These are phyloP conservation scores for Heliocybe sulcata DNA, from an alignment of 1,284 basidiomycete species.

Conservation along the genomic window DNA sequence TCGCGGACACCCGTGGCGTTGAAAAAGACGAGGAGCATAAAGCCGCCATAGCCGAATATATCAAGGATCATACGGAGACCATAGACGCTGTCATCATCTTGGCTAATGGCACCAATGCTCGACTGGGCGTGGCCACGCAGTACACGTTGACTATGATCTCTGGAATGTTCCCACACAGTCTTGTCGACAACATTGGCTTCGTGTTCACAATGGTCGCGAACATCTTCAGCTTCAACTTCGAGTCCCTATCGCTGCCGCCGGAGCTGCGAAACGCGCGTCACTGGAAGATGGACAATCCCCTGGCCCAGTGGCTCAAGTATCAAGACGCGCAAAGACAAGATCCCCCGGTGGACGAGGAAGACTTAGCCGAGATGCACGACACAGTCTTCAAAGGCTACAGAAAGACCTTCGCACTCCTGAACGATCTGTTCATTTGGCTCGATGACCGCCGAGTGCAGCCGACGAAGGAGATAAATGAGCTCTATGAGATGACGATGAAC, in stretches of 20 bases:
- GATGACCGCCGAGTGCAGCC: neutral
- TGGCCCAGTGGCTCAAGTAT: neutral
- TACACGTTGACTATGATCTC: slow-evolving; percentile 19
- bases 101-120: slow-evolving; percentile 19
- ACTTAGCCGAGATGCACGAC: neutral
- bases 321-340: neutral
- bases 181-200: slow-evolving; percentile 20
- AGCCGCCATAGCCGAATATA: slow-evolving; percentile 11
- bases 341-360: neutral
- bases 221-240: slow-evolving; percentile 17
- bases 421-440: neutral
- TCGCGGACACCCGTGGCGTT: slow-evolving; percentile 16
- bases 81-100: slow-evolving; percentile 17
- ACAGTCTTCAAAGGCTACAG: neutral
- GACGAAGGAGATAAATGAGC: neutral
- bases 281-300: neutral
- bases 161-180: slow-evolving; percentile 18
- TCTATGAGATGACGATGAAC: neutral
- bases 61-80: slow-evolving; percentile 17
- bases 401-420: neutral
- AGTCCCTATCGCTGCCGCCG: neutral
- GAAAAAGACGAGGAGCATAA: slow-evolving; percentile 15
- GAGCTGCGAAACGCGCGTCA: neutral
- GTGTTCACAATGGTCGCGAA: slow-evolving; percentile 21
- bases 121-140: slow-evolving; percentile 16